phyloP scores from a whole-genome alignment of 768 basidiomycete species.

The Boletus fagicola region DNA sequence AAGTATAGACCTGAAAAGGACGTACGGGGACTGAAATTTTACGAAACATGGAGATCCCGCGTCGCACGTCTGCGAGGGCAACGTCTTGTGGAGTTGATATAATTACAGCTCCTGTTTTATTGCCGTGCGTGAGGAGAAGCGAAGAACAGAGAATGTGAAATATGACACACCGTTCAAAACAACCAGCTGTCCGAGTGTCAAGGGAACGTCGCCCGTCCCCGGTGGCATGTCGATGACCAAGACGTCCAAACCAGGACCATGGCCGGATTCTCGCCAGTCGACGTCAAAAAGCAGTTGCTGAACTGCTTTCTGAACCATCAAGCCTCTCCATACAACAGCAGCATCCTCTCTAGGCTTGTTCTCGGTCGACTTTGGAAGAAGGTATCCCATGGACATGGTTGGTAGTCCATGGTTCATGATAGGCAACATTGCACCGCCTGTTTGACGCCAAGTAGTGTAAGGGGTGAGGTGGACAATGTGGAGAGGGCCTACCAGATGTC shows the following conservation, averaged over 20 bases:
- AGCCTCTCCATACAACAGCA: slow-evolving; percentile 90
- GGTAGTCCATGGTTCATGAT: slow-evolving; percentile 85
- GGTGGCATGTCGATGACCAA: slow-evolving; percentile 96
- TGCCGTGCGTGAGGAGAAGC: not conserved
- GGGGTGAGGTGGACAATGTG: not conserved
- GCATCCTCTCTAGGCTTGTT: slow-evolving; percentile 60
- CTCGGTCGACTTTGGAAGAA: slow-evolving; percentile 60
- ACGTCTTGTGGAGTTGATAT: slow-evolving; percentile 97
- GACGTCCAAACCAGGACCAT: slow-evolving; percentile 62
- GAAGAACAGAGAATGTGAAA: not conserved
- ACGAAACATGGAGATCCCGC: slow-evolving; percentile 89
- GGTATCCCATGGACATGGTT: slow-evolving; percentile 97
- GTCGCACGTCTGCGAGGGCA: slow-evolving; percentile 85
- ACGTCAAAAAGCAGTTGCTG: slow-evolving; percentile 96
- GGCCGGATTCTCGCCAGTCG: slow-evolving; percentile 62
- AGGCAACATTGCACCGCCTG: slow-evolving; percentile 78
- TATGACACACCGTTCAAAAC: slow-evolving; percentile 67
- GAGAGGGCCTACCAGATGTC: slow-evolving; percentile 54
- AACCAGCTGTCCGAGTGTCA: slow-evolving; percentile 88
- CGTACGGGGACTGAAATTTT: slow-evolving; percentile 86
- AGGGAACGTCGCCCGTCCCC: slow-evolving; percentile 93
- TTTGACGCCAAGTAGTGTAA: not conserved
- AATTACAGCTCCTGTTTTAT: slow-evolving; percentile 74
- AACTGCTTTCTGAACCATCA: slow-evolving; percentile 98
- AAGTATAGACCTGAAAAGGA: not conserved